A percentile compares a stretch with the other conserved stretches of the same genome.
Conservation (phyloP, 345 rosid genomes). For the Sonneratia alba region DNA sequence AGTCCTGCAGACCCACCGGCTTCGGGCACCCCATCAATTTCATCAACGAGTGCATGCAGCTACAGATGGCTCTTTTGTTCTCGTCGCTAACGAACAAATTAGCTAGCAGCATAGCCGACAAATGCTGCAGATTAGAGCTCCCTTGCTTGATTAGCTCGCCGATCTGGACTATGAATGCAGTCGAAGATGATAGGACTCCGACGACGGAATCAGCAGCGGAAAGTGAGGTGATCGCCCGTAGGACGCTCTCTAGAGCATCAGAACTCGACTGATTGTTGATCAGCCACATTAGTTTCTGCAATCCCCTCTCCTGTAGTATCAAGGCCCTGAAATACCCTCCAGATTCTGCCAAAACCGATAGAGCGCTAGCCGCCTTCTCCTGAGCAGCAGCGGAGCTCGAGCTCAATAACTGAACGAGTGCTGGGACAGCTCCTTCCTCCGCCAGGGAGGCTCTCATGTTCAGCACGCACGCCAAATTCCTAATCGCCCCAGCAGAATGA, state of each 20-base stretch:
- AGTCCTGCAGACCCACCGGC: conserved; percentile 67
- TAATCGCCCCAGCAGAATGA: conserved; percentile 51
- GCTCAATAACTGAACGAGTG: conserved; percentile 35
- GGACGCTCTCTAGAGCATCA: conserved; percentile 36
- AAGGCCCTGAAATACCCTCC: conserved; percentile 47
- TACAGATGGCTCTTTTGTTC: conserved; percentile 57
- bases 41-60: conserved; percentile 47
- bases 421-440: conserved; percentile 69
- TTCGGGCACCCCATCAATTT: conserved; percentile 59
- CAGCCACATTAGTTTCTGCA: conserved; percentile 44
- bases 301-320: conserved; percentile 52
- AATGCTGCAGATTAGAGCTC: conserved; percentile 36
- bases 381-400: conserved; percentile 27
- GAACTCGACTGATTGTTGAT: conserved; percentile 33
- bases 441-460: conserved; percentile 44
- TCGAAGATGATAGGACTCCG: conserved; percentile 46
- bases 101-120: conserved; percentile 41
- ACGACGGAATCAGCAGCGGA: conserved; percentile 22
- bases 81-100: conserved; percentile 49
- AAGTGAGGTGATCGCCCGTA: conserved; percentile 41
- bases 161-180: conserved; percentile 39
- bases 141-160: conserved; percentile 58
- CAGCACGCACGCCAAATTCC: conserved; percentile 47
- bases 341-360: conserved; percentile 50
- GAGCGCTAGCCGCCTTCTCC: conserved; percentile 44